Percentiles rank a stretch among this genome's conserved stretches.
phyloP scores from a whole-genome alignment of 2,329 filamentous ascomycete species.

The Cryphonectria carpinicola region DNA sequence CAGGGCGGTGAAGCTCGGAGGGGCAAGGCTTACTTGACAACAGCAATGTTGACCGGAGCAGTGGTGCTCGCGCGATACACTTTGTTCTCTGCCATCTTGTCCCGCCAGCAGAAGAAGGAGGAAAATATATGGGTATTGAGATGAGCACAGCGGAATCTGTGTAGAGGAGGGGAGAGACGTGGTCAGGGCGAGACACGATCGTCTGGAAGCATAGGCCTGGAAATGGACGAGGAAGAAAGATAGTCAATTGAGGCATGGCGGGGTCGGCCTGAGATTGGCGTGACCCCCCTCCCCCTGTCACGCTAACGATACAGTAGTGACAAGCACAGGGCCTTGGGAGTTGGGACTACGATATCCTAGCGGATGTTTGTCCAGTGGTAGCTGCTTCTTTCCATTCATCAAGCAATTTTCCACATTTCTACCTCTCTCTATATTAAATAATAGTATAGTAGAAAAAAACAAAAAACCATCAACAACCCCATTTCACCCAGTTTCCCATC shows the following conservation, averaged over 20 bases:
- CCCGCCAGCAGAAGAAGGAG: background rate
- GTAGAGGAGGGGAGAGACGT: no score
- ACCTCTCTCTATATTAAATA: background rate
- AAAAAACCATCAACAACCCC: no score
- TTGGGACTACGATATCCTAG: background rate
- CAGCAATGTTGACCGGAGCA: constrained; percentile 96
- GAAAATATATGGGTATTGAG: constrained; percentile 1
- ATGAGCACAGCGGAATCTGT: background rate
- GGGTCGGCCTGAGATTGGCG: background rate
- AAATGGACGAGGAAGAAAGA: background rate
- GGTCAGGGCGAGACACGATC: background rate
- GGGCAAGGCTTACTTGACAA: constrained; percentile 74
- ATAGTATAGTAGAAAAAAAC: no score
- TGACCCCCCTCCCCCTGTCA: background rate
- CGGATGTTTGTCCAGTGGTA: background rate
- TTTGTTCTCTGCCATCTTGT: constrained; percentile 51
- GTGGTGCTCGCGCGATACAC: constrained; percentile 94
- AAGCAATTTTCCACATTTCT: background rate
- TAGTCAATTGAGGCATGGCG: background rate
- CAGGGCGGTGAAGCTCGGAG: constrained; percentile 20
- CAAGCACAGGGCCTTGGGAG: background rate
- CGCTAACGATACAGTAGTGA: background rate
- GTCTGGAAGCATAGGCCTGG: background rate
- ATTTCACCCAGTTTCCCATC: no score
- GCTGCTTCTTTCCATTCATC: background rate